A percentile compares a stretch with the other conserved stretches of the same genome.
These are phyloP conservation scores for Penicillium cosmopolitanum DNA, from an alignment of 495 filamentous ascomycete genomes.

Conservation along the genomic window DNA sequence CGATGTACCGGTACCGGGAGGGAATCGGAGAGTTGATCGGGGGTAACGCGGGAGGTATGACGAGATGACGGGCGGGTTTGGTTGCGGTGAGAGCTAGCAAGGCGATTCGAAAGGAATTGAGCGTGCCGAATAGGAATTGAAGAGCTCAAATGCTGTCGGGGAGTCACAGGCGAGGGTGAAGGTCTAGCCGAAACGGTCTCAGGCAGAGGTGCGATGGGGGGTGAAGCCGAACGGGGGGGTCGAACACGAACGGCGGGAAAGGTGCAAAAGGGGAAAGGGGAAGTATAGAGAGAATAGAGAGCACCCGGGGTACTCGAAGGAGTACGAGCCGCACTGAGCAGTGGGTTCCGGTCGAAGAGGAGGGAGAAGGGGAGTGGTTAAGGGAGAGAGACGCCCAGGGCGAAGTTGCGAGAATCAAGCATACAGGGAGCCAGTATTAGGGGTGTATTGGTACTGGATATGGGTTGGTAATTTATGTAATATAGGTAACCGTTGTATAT, in stretches of 20 bases:
- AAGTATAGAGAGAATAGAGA: slow-evolving; percentile 11
- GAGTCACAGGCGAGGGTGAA: slow-evolving; percentile 10
- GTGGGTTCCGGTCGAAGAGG: slow-evolving; percentile 15
- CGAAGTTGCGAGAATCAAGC: too few relatives aligned
- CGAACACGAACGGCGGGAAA: slow-evolving; percentile 16
- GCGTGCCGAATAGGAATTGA: slow-evolving; percentile 15
- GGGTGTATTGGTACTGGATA: slow-evolving; percentile 22
- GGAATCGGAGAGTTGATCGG: slow-evolving; percentile 7
- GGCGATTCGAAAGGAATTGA: slow-evolving; percentile 15
- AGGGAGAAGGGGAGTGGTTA: slow-evolving; percentile 5
- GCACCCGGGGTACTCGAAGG: slow-evolving; percentile 29
- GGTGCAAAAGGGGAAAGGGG: slow-evolving; percentile 14
- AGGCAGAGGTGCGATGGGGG: slow-evolving; percentile 17
- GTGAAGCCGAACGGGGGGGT: slow-evolving; percentile 12
- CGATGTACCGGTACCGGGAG: slow-evolving; percentile 13
- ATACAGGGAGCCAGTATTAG: slow-evolving; percentile 21
- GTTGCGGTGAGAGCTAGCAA: neutral
- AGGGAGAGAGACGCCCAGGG: slow-evolving; percentile 16
- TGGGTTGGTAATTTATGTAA: too few relatives aligned
- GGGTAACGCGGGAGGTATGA: neutral
- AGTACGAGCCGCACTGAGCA: slow-evolving; percentile 9
- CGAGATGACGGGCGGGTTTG: neutral
- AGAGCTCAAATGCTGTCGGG: slow-evolving; percentile 11
- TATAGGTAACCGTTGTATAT: too few relatives aligned
- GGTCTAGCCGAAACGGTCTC: slow-evolving; percentile 7